Base-by-base conservation (phyloP, 805 yeast species). In the Torulaspora franciscae region DNA sequence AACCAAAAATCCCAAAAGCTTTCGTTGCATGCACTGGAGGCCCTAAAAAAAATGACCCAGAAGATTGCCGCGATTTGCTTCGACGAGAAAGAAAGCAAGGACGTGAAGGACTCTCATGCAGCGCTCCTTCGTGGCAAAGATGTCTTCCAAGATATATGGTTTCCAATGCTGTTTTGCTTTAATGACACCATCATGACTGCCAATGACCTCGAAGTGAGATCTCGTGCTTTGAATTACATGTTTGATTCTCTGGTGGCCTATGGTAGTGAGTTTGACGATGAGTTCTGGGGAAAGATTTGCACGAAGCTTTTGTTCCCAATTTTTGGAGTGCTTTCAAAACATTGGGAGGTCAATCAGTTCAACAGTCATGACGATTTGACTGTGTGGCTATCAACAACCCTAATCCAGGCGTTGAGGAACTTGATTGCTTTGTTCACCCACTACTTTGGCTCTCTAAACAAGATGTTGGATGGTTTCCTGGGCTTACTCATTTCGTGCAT, bases 341-440 rank as follows among this genome's bases (percentile, higher is more conserved):
- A 81, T 57, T 85, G 93, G 81, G 84, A 81, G 52, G 75, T 83
- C 46, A 76, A 77, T 48, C 79, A 79, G 47, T 79, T 77, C 51
- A 79, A 77, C 52, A 77, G 76, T 42, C 85, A 82, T 54, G 99
- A 91, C 63, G 95, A 85, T 49, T 66, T 88, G 54, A 86, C 96
- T 38, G 95, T 95, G 10, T 93, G 99, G 99, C 70, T 93, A 38
- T 88, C 96, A 0, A 90, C 99, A 0, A 93, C 99, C 0, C 75
- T 93, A 65, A 89, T 95, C 51, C 99, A 93, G 66, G 98, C 98
- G 0, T 71, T 95, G 61, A 80, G 95, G 63, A 86, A 86, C 57
- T 77, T 89, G 81, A 82, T 91, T 56, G 81, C 85, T 0, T 70
- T 93, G 45, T 85, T 91, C 59, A 77, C 89, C 0, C 85, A 82